Percentiles rank a stretch among this genome's conserved stretches.
phyloP scores from a whole-genome alignment of 192 early-diverging fungal genomes.

The Linnemannia elongata region DNA sequence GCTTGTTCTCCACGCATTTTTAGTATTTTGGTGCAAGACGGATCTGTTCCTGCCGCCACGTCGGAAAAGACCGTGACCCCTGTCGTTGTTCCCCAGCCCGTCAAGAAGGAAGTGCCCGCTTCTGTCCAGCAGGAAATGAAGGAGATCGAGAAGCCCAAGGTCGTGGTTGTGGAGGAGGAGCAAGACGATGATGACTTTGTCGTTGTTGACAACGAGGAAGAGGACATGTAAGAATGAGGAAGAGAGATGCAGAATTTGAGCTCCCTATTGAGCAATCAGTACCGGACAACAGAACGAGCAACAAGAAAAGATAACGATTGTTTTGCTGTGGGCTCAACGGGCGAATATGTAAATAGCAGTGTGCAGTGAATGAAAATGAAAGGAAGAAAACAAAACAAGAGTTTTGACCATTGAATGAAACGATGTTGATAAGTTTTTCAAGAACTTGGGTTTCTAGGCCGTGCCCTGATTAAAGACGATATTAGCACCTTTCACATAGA shows the following conservation, averaged over 20 bases:
- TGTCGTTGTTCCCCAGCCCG: neutral
- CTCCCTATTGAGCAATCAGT: neutral
- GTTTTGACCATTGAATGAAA: too few relatives aligned
- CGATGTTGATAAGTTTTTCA: neutral
- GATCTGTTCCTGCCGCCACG: neutral
- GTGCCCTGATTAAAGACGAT: neutral
- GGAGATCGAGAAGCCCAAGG: neutral
- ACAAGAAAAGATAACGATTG: neutral
- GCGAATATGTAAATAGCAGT: neutral
- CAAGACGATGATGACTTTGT: constrained; percentile 49
- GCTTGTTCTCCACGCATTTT: neutral
- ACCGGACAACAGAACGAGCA: neutral
- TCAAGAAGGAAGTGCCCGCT: neutral
- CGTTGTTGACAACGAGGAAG: constrained; percentile 39
- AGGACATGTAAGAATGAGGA: constrained; percentile 14
- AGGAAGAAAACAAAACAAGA: neutral
- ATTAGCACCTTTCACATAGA: neutral
- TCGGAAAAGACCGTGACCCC: neutral
- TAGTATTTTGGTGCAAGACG: neutral
- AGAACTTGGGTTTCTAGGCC: neutral
- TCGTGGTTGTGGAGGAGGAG: neutral
- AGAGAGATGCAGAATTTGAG: neutral
- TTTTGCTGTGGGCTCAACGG: neutral
- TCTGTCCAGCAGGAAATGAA: neutral
- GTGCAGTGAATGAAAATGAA: neutral